Evolutionary conservation across 805 yeast species (phyloP).

Genomic region (Metschnikowia anglica): DNA sequence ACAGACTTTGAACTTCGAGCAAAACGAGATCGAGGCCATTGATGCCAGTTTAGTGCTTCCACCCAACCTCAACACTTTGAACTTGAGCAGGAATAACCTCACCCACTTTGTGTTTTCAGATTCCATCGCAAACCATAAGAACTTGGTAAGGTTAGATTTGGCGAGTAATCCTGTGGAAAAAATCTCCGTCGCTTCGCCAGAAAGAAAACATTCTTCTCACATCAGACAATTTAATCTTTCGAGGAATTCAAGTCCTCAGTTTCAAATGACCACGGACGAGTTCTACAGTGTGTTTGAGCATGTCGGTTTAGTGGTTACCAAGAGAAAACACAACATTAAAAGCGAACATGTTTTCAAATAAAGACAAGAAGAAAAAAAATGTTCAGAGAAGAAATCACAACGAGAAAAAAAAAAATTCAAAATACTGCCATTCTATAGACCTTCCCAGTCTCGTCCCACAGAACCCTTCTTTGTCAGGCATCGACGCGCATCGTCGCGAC

Average conservation of each 20-base stretch:
- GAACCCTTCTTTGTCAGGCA: too few species aligned
- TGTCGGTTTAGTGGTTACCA: conserved; percentile 22
- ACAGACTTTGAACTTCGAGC: conserved; percentile 17
- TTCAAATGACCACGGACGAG: conserved; percentile 18
- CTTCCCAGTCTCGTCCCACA: too few species aligned
- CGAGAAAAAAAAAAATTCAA: not conserved
- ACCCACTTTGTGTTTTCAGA: conserved; percentile 16
- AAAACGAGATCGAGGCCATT: conserved; percentile 18
- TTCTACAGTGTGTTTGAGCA: conserved; percentile 27
- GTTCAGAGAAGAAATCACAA: too few species aligned
- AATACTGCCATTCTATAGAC: too few species aligned
- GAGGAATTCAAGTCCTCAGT: conserved; percentile 18
- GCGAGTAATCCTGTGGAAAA: conserved; percentile 10
- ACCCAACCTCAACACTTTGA: conserved; percentile 10
- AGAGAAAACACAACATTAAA: conserved; percentile 29
- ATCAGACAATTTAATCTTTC: conserved; percentile 23
- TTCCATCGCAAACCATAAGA: conserved; percentile 12
- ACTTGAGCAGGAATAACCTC: conserved; percentile 23
- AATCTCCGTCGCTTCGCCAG: conserved; percentile 6
- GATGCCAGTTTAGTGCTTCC: conserved; percentile 18
- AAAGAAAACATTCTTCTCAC: conserved; percentile 7
- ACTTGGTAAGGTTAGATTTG: conserved; percentile 18
- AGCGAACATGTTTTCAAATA: conserved; percentile 25
- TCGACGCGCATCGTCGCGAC: conserved; percentile 8
- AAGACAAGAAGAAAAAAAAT: too few species aligned